Evolutionary conservation across 768 basidiomycete species (phyloP), one percentile per base, ranked within the genome.

Genomic region (Cubamyces sp.): DNA sequence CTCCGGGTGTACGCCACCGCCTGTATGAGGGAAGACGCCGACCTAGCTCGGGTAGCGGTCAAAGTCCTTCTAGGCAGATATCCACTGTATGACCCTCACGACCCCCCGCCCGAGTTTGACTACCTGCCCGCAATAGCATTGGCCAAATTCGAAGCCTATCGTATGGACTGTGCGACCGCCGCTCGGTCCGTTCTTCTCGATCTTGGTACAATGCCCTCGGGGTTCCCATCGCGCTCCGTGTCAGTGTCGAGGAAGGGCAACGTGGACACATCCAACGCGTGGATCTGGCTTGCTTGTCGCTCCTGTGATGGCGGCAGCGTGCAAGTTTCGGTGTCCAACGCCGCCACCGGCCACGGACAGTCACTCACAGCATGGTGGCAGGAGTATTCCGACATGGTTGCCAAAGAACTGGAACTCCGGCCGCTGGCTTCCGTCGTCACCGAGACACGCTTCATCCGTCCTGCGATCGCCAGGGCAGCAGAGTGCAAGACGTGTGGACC

Each of bases 1-100:
- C 60, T 62, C 25, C 66, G 64, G 1, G 55, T 60, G 5, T 70
- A 61, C 54, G 61, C 58, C 39, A 51, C 65, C 42, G 65, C 65
- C 9, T 61, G 49, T 39, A 47, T 47, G 18, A 14, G 43, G 26
- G 55, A 30, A 21, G 39, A 58, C 11, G 34, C 23, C 18, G 57
- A 55, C 1, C 48, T 60, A 28, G 57, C 52, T 11, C 52, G 37
- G 2, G 57, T 34, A 26, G 65, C 65, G 1, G 49, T 52, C 12
- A 19, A 16, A 25, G 11, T 8, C 18, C 53, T 66, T 25, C 61
- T 61, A n/a, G 23, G 40, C 15, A 41, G 26, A 19, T 52, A 45
- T 2, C 14, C 9, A 3, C 49, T 45, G 7, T 18, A 15, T 11
- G 23, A 28, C 18, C 52, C 49, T 8, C 34, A 15, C 12, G 18